Evolutionary conservation across 306 rosid species (phyloP), one percentile per base, ranked within the genome.

Genomic region (Pyrus bretschneideri): DNA sequence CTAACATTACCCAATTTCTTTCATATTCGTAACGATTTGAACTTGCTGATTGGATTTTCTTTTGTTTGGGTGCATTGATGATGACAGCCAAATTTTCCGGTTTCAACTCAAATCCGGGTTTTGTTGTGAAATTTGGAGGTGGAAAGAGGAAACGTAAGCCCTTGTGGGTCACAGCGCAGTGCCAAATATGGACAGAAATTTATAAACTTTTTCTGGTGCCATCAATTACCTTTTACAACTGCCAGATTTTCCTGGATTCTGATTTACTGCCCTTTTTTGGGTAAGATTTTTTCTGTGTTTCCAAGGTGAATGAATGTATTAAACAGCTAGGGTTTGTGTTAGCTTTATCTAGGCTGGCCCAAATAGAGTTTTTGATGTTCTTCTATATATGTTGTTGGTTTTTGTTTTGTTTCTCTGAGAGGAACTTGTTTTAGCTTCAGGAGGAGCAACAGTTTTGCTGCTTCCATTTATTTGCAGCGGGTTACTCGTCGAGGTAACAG

Each of bases 401-500:
- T 65, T 71, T 64, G 52, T 35, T 31, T 18, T 52, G 23, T 9
- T 75, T 42, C 63, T 76, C 31, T 19, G 21, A 66, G 35, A 52
- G 57, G 65, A 69, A 30, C 51, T 77, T 74, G 22, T 71, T 80
- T 85, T 31, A 52, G 64, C 59, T 69, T 71, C 69, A 14, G 79
- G 81, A 59, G 67, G 81, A 59, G 67, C 84, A 69, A 75, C 64
- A 61, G 21, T 51, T 52, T 49, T 66, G 69, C 76, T 76, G 69
- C 64, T 17, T 35, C 71, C 14, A 2, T 22, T n/a, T 44, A n/a
- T 70, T 63, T 74, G 74, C 79, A 67, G 78, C 69, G 58, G 78
- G 42, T 42, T 74, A 63, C 69, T 57, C 63, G 71, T 80, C 66
- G 80, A 83, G 89, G 93, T 86, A 83, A 68, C 79, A 18, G 38